These are phyloP conservation scores for Fusarium luffae DNA, from an alignment of 2,329 filamentous ascomycete species.

Conservation along the genomic window DNA sequence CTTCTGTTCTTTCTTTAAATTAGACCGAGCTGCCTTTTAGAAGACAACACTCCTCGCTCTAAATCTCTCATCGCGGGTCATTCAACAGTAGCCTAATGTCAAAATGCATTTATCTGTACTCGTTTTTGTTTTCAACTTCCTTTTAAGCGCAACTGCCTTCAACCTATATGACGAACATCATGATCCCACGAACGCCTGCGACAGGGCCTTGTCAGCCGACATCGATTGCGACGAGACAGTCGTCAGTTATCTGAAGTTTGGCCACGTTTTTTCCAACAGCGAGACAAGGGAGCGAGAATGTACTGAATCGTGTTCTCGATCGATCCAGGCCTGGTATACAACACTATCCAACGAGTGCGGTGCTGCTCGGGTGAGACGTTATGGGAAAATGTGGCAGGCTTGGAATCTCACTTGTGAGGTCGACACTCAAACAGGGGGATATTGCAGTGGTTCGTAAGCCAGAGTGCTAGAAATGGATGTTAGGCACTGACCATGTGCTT, in stretches of 20 bases:
- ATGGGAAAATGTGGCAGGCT: accelerated
- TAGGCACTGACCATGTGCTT: accelerated
- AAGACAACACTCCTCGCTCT: no score
- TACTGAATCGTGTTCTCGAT: background rate
- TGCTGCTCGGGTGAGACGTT: background rate
- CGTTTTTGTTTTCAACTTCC: accelerated
- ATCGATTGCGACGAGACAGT: background rate
- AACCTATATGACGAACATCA: background rate
- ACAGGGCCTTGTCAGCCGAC: background rate
- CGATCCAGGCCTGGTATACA: background rate
- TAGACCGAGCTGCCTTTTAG: background rate
- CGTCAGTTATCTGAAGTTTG: background rate
- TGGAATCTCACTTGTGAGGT: background rate
- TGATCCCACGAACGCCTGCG: background rate
- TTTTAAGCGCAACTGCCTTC: background rate
- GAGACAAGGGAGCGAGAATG: background rate
- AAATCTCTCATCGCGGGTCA: no score
- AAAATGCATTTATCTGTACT: background rate
- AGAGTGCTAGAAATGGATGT: background rate
- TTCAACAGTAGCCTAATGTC: accelerated
- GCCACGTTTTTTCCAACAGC: accelerated
- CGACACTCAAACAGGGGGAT: accelerated
- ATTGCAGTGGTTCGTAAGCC: background rate
- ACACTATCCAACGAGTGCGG: background rate
- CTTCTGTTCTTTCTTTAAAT: background rate